Percentiles rank a stretch among this genome's conserved stretches.
Conservation (phyloP, 2,329 filamentous ascomycete species). For the Aspergillus neoniger region DNA sequence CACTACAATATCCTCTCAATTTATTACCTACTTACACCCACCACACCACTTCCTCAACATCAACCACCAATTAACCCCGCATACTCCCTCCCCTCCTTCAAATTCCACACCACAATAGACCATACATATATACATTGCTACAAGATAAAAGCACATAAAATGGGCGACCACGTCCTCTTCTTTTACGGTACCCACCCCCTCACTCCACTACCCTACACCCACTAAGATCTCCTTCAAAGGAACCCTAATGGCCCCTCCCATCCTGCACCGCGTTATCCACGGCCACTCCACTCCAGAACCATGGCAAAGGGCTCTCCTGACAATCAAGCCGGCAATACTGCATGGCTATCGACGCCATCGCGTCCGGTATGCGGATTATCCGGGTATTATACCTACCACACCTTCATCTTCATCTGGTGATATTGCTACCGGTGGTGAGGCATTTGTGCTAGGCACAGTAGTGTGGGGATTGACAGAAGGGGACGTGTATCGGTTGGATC, state of each 20-base stretch:
- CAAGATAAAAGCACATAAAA: conserved; percentile 18
- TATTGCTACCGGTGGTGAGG: neutral
- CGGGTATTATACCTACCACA: conserved; percentile 49
- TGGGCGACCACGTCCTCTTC: conserved; percentile 59
- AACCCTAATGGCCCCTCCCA: conserved; percentile 77
- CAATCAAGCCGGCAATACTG: conserved; percentile 74
- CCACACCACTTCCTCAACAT: neutral
- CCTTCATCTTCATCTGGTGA: too few species aligned
- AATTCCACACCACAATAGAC: too few species aligned
- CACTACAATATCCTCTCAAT: neutral
- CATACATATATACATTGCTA: too few species aligned
- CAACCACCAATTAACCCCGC: neutral
- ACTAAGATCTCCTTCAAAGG: conserved; percentile 33
- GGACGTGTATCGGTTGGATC: conserved; percentile 74
- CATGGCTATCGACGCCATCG: conserved; percentile 70
- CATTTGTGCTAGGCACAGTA: conserved; percentile 71
- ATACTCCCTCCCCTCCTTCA: neutral
- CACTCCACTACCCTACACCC: neutral
- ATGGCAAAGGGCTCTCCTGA: conserved; percentile 57
- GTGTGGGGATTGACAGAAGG: conserved; percentile 76
- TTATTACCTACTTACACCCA: neutral
- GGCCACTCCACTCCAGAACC: conserved; percentile 55
- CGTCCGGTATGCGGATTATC: conserved; percentile 73
- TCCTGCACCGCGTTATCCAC: conserved; percentile 85
- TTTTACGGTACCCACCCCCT: conserved; percentile 58